Base-by-base conservation (phyloP, 176 grass and related monocot species). In the Aechmea fasciata region DNA sequence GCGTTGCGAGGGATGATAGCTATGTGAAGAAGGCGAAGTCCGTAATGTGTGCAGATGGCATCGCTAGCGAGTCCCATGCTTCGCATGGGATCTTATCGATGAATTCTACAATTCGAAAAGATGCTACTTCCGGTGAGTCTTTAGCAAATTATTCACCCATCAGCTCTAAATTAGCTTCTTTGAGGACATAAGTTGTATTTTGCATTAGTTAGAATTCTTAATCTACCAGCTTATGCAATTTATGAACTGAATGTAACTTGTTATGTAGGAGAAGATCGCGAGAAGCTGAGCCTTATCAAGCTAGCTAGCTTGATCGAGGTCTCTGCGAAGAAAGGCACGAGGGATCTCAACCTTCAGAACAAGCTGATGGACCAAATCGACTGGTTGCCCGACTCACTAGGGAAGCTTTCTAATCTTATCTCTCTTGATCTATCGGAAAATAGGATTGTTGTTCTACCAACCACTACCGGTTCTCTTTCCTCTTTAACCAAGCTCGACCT, bases 341-440 rank as follows among this genome's bases (percentile, higher is more conserved):
- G 51, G 1, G 95, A 94, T 47, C 77, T 99, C 13, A 82, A 78
- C 57, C 71, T 99, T 6, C 87, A 90, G 73, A 84, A 75, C 73
- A 94, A 86, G 71, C 87, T 99, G 57, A 81, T 79, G 63, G 50
- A 64, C 68, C 86, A 94, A 75, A 90, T 99, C n/a, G 95, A 99
- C 72, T 99, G 90, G 90, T 64, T 99, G 48, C 95, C 95, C 59
- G 95, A 93, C 84, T 99, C 95, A 54, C 82, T 99, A 25, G 90
- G 90, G 70, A 99, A 99, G 78, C 84, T 99, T 15, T 88, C 71
- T 85, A 69, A 51, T 55, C 82, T 99, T 28, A 79, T 87, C n/a
- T 82, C 82, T 64, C 87, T 99, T 64, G 87, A 99, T 77, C 72
- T 99, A 65, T 93, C 95, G 0, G 87, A 99, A 52, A 99, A 99